Evolutionary conservation across 1,284 basidiomycete genomes (phyloP).

Genomic region (Microbotryum violaceum): DNA sequence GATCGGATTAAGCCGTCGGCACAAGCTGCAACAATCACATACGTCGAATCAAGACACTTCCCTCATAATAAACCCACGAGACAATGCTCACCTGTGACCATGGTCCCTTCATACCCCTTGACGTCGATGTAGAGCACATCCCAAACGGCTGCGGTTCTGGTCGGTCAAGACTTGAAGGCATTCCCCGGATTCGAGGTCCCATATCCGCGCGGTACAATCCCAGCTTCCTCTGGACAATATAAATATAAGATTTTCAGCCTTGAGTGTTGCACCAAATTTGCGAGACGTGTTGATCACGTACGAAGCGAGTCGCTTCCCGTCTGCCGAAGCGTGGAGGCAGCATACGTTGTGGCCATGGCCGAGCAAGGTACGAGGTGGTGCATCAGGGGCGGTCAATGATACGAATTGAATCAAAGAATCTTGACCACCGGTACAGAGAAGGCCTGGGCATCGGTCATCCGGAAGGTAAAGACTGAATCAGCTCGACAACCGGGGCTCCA

Average conservation of each 20-base stretch:
- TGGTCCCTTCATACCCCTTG: constrained; percentile 52
- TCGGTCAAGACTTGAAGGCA: constrained; percentile 67
- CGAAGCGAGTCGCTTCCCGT: constrained; percentile 49
- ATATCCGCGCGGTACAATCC: constrained; percentile 93
- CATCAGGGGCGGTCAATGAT: constrained; percentile 49
- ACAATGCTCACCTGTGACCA: constrained; percentile 35
- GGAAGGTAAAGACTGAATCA: neutral
- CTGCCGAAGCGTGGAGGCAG: constrained; percentile 60
- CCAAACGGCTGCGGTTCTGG: constrained; percentile 87
- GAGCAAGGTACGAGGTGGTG: constrained; percentile 33
- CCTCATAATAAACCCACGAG: neutral
- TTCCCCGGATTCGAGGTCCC: constrained; percentile 52
- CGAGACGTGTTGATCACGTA: constrained; percentile 37
- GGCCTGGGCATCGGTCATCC: constrained; percentile 50
- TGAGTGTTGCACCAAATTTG: too few relatives aligned
- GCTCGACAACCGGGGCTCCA: neutral
- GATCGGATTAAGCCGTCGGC: constrained; percentile 90
- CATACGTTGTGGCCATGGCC: constrained; percentile 94
- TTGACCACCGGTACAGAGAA: constrained; percentile 70
- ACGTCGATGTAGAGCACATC: constrained; percentile 71
- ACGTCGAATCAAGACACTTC: neutral
- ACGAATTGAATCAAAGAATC: constrained; percentile 64
- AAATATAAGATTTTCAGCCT: constrained; percentile 41
- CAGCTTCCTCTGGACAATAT: constrained; percentile 72
- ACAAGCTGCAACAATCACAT: constrained; percentile 53